Percentiles rank a stretch among this genome's conserved stretches.
These are phyloP conservation scores for Elsinoe ampelina DNA, from an alignment of 2,329 filamentous ascomycete genomes.

Conservation along the genomic window DNA sequence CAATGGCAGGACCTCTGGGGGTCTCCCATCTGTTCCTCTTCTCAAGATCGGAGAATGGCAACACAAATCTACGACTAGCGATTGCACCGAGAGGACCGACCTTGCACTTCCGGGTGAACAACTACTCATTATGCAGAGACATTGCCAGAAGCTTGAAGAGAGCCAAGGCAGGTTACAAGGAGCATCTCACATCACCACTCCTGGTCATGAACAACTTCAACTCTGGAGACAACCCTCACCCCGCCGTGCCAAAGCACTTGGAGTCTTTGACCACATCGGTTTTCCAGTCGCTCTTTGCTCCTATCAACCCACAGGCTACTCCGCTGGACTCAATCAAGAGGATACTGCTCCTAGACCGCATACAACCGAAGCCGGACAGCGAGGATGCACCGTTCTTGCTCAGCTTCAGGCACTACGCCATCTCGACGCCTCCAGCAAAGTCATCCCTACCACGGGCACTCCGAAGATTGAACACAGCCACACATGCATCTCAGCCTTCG, in stretches of 20 bases:
- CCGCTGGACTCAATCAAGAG: constrained; percentile 87
- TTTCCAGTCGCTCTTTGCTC: constrained; percentile 92
- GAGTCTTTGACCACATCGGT: constrained; percentile 87
- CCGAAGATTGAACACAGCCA: constrained; percentile 73
- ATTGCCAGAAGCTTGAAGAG: constrained; percentile 75
- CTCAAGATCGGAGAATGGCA: constrained; percentile 78
- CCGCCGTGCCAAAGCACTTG: constrained; percentile 77
- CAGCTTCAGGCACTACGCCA: constrained; percentile 88
- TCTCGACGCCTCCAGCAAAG: constrained; percentile 78
- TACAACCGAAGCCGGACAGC: constrained; percentile 34
- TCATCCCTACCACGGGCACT: constrained; percentile 64
- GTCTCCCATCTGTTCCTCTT: constrained; percentile 91
- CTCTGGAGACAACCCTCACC: constrained; percentile 42
- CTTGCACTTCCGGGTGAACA: constrained; percentile 86
- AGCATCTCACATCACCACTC: constrained; percentile 77
- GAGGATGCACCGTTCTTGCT: constrained; percentile 57
- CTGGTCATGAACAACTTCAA: constrained; percentile 98
- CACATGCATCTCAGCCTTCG: constrained; percentile 58
- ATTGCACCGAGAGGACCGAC: constrained; percentile 86
- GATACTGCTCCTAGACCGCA: constrained; percentile 82
- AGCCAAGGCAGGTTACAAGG: constrained; percentile 66
- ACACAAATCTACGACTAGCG: constrained; percentile 83
- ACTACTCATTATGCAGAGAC: constrained; percentile 89
- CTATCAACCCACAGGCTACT: constrained; percentile 84
- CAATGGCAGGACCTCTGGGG: constrained; percentile 89